Evolutionary conservation across 2,329 filamentous ascomycete genomes (phyloP), one percentile per base, ranked within the genome.

Genomic region (Aschersonia sp.): DNA sequence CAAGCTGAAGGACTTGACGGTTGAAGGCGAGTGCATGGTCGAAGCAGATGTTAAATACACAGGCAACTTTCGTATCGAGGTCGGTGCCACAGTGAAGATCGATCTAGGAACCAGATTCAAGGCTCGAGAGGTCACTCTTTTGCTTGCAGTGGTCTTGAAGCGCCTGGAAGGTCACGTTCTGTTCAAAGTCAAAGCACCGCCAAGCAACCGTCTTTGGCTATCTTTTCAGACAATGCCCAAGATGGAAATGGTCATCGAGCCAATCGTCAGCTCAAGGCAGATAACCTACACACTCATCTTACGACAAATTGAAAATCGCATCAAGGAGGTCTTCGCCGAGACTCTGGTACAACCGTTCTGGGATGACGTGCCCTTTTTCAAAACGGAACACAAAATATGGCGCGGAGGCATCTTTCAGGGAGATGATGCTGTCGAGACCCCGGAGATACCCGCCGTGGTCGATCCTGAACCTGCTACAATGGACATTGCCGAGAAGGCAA

Each of bases 171-270:
- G 92, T 0, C 91, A 94, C 57, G 66, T 86, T 44, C 68, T 95
- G 31, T 73, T 96, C 58, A 85, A 88, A 58, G 82, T 97, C 63
- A 98, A 98, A 63, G 87, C 92, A 5, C 88, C 91, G 12, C 92
- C 92, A 1, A 96, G 89, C 64, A 98, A 98, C 62, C 80, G 92
- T 41, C 64, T 95, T n/a, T 98, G 92, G 92, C 79, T 97, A 55
- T 84, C 89, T 1, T 98, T 98, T 60, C 86, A 94, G 61, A 80
- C 80, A n/a, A 86, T 89, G 74, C 92, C 92, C 20, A 89, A 91
- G 59, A 84, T 98, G 69, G 89, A 94, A 52, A 82, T 96, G 73
- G 80, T 80, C n/a, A 87, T 97, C 43, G 89, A 97, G 61, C 92
- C 92, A 3, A 89, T 98, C 55, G 89, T 98, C 46, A 95, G 89